Evolutionary conservation across 139 green algal genomes (phyloP).

Genomic region (Yamagishiella unicocca): DNA sequence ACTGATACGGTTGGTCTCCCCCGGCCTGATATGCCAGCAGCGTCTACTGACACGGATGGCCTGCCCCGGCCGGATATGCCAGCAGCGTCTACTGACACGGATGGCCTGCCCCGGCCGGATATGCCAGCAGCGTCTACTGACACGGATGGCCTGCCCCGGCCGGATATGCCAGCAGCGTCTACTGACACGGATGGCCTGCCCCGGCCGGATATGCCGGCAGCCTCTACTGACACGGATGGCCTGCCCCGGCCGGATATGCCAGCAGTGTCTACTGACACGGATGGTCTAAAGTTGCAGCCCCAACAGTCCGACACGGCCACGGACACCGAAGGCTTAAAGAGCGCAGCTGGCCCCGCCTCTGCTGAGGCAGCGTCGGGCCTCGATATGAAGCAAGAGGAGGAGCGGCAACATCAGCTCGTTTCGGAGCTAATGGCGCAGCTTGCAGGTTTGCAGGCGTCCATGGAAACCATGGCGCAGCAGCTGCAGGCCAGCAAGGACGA

Average conservation of each 20-base stretch:
- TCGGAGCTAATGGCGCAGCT: constrained; percentile 18
- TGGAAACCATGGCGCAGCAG: neutral
- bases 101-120: neutral
- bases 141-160: neutral
- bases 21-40: neutral
- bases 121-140: neutral
- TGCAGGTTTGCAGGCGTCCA: neutral
- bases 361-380: neutral
- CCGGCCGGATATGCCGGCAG: neutral
- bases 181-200: constrained; percentile 16
- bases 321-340: too few species aligned
- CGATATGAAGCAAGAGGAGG: neutral
- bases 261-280: too few species aligned
- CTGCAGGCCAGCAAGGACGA: constrained; percentile 7
- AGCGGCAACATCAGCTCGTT: constrained; percentile 12
- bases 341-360: too few species aligned
- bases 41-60: neutral
- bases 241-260: too few species aligned
- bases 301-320: too few species aligned
- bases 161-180: neutral
- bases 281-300: too few species aligned
- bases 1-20: neutral
- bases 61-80: neutral
- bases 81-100: neutral
- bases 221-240: neutral